Percentiles rank a stretch among this genome's conserved stretches.
Evolutionary conservation across 2,329 filamentous ascomycete species (phyloP).

Genomic region (Trichophyton simii): DNA sequence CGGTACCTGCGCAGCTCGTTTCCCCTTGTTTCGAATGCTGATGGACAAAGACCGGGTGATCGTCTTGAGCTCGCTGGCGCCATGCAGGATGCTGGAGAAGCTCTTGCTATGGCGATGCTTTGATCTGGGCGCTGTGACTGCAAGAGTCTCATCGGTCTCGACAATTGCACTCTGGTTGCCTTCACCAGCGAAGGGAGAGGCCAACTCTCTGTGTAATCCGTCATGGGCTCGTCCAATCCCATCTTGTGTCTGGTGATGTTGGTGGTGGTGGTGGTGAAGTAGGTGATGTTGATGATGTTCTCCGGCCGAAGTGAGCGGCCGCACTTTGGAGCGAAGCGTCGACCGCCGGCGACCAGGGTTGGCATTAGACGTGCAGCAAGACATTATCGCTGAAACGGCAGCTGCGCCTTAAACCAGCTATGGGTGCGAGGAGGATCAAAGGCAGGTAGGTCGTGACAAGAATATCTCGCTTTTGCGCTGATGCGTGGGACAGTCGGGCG

Average conservation of each 20-base stretch:
- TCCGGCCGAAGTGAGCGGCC: slow-evolving; percentile 26
- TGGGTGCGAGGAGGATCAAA: too few species aligned
- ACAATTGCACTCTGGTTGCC: background rate
- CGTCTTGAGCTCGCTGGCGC: slow-evolving; percentile 30
- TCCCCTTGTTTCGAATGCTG: slow-evolving; percentile 25
- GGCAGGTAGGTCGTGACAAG: too few species aligned
- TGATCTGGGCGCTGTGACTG: background rate
- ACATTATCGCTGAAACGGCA: background rate
- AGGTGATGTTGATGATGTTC: slow-evolving; percentile 5
- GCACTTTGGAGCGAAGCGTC: slow-evolving; percentile 27
- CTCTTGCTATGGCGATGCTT: slow-evolving; percentile 23
- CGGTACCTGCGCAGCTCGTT: slow-evolving; percentile 4
- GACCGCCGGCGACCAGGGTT: slow-evolving; percentile 18
- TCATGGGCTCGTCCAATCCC: slow-evolving; percentile 8
- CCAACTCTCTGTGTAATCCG: slow-evolving; percentile 9
- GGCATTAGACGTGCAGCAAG: background rate
- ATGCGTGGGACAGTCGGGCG: background rate
- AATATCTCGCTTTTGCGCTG: background rate
- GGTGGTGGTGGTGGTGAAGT: background rate
- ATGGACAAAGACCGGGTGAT: slow-evolving; percentile 31
- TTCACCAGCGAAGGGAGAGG: slow-evolving; percentile 10
- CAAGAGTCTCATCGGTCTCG: background rate
- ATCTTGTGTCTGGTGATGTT: background rate
- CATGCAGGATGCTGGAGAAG: slow-evolving; percentile 32
- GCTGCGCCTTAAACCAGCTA: background rate